Percentiles rank a stretch among this genome's conserved stretches.
Conservation (phyloP, 1,139 yeast genomes). For the Spathaspora jeffriesii region DNA sequence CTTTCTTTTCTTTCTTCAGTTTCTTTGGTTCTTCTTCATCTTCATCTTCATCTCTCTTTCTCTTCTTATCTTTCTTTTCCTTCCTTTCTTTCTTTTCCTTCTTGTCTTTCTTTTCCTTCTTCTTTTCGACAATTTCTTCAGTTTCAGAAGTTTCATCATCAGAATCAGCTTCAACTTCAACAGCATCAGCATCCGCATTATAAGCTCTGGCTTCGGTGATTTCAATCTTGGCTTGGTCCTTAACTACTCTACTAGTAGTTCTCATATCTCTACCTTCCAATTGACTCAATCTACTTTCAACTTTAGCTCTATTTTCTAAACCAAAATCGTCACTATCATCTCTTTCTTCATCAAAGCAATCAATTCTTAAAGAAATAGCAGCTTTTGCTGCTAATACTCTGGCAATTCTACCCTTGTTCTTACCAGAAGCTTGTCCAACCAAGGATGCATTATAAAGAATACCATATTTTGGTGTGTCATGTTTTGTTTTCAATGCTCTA, state of each 20-base stretch:
- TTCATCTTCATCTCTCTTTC: slow-evolving; percentile 32
- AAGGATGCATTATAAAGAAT: slow-evolving; percentile 95
- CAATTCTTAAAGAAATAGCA: slow-evolving; percentile 94
- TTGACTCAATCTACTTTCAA: slow-evolving; percentile 92
- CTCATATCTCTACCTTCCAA: slow-evolving; percentile 94
- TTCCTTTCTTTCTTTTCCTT: slow-evolving; percentile 36
- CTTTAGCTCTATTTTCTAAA: slow-evolving; percentile 86
- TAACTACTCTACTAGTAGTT: slow-evolving; percentile 74
- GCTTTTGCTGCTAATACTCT: slow-evolving; percentile 99
- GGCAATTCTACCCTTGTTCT: slow-evolving; percentile 98
- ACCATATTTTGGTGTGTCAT: slow-evolving; percentile 98
- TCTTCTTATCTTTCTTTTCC: slow-evolving; percentile 40
- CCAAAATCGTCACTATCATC: slow-evolving; percentile 96
- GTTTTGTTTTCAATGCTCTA: slow-evolving; percentile 98
- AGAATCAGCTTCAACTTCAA: slow-evolving; percentile 45
- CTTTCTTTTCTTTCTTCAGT: slow-evolving; percentile 48
- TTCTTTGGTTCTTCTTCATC: slow-evolving; percentile 34
- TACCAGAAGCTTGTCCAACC: slow-evolving; percentile 94
- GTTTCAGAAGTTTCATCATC: slow-evolving; percentile 51
- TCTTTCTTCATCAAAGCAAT: slow-evolving; percentile 96
- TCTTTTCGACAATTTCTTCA: slow-evolving; percentile 34
- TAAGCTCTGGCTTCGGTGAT: slow-evolving; percentile 83
- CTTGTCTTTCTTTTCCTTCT: slow-evolving; percentile 23
- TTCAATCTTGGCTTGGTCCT: slow-evolving; percentile 82
- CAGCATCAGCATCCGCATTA: slow-evolving; percentile 87